These are phyloP conservation scores for Carallia brachiata DNA, from an alignment of 345 rosid species.

Conservation along the genomic window DNA sequence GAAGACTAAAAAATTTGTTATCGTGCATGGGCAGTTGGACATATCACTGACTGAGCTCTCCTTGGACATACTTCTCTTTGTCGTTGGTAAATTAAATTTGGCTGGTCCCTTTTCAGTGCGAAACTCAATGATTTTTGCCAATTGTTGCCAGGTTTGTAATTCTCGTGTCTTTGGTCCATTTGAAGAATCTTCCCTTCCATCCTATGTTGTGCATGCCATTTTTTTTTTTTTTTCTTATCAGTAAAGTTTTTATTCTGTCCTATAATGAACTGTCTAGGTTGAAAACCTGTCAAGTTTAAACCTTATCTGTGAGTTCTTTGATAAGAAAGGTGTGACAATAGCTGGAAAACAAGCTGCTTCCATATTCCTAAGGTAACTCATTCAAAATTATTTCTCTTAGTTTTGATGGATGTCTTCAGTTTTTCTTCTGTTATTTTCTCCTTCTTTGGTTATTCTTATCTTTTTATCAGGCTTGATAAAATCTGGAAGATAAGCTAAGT, in stretches of 20 bases:
- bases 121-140: constrained; percentile 61
- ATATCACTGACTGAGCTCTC: constrained; percentile 72
- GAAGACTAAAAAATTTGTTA: constrained; percentile 19
- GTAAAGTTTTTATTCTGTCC: background rate
- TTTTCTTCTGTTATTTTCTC: no score
- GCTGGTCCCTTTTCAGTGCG: constrained; percentile 88
- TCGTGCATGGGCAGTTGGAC: constrained; percentile 55
- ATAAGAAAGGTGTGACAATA: constrained; percentile 53
- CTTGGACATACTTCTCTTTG: constrained; percentile 75
- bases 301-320: constrained; percentile 58
- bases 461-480: background rate
- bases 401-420: no score
- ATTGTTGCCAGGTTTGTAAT: constrained; percentile 72
- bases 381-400: background rate
- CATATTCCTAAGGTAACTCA: constrained; percentile 61
- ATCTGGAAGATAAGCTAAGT: background rate
- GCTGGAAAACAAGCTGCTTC: constrained; percentile 67
- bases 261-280: constrained; percentile 47
- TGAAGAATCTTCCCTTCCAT: background rate
- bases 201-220: background rate
- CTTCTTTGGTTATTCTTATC: background rate
- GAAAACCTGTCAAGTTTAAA: constrained; percentile 74
- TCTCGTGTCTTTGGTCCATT: constrained; percentile 11
- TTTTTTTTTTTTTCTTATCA: background rate
- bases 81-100: constrained; percentile 66